Evolutionary conservation across 169 alveolate species (phyloP), one percentile per base, ranked within the genome.

Genomic region (Fabrea salina): DNA sequence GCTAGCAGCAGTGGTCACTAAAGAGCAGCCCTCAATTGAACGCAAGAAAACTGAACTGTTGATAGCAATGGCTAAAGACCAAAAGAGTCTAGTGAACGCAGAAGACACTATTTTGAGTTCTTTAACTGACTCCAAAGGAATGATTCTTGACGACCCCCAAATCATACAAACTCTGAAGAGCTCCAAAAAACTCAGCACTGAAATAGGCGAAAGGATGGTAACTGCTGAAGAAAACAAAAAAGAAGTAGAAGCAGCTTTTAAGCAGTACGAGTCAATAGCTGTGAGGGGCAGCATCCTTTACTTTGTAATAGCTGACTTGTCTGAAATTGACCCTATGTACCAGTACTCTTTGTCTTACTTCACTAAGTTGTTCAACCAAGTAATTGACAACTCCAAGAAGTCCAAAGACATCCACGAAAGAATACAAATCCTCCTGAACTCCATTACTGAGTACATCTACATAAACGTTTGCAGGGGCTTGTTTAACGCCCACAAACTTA

Each of bases 21-120:
- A 86, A 19, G 98, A 96, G 82, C 95, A 91, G 68, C 98, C 98
- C 19, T 97, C 93, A 57, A 87, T 95, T 22, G 99, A 97, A 90
- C 93, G 85, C 39, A 91, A 87, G 86, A 93, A 95, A 76, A 91
- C 85, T 58, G 92, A 90, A 47, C 93, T 96, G 33, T 92, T 95
- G 75, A 67, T 86, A 44, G 91, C 95, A 44, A 93, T 94, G 37
- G 97, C 97, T 47, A 87, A 89, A 82, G 95, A 94, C 76, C 89
- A 94, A 64, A 91, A 91, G 53, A 91, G 89, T 82, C 88, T 95
- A 53, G 89, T 89, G 61, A 92, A 94, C 70, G 87, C 94, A 77
- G 98, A 97, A 86, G 92, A 95, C 61, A 91, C 92, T 49, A 95
- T 95, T 76, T 88, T 97, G 39, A 93, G 86, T 67, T 87, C 93